These are phyloP conservation scores for Candida rishiriensis DNA, from an alignment of 805 yeast genomes.

Conservation along the genomic window DNA sequence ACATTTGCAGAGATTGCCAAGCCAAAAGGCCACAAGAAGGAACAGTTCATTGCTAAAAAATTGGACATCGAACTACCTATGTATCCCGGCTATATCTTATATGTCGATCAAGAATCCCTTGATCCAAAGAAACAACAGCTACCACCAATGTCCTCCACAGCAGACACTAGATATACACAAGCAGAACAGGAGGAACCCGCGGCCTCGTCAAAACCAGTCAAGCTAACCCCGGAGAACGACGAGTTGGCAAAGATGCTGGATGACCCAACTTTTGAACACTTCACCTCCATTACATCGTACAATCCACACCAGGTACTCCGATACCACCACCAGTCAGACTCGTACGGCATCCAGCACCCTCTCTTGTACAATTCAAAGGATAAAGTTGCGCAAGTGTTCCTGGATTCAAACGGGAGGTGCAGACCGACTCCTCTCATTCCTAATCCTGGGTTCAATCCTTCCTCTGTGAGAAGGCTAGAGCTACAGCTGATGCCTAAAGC, in stretches of 20 bases:
- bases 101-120: slow-evolving; percentile 67
- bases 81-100: slow-evolving; percentile 64
- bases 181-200: slow-evolving; percentile 1
- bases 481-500: slow-evolving; percentile 93
- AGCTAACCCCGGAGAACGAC: slow-evolving; percentile 35
- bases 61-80: slow-evolving; percentile 34
- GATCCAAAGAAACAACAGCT: slow-evolving; percentile 41
- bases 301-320: slow-evolving; percentile 86
- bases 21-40: slow-evolving; percentile 21
- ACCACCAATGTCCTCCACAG: slow-evolving; percentile 36
- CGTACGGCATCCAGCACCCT: slow-evolving; percentile 37
- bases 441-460: slow-evolving; percentile 55
- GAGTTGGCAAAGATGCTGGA: slow-evolving; percentile 54
- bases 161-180: neutral
- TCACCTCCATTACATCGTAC: slow-evolving; percentile 67
- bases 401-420: slow-evolving; percentile 17
- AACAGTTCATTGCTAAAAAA: slow-evolving; percentile 2
- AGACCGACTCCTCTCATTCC: slow-evolving; percentile 41
- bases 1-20: slow-evolving; percentile 18
- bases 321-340: slow-evolving; percentile 66
- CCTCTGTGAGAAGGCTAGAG: slow-evolving; percentile 64
- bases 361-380: slow-evolving; percentile 66
- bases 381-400: slow-evolving; percentile 42
- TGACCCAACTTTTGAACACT: slow-evolving; percentile 75
- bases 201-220: slow-evolving; percentile 26